A percentile compares a stretch with the other conserved stretches of the same genome.
Conservation (phyloP, 2,329 filamentous ascomycete species). For the Fusarium heterosporum region DNA sequence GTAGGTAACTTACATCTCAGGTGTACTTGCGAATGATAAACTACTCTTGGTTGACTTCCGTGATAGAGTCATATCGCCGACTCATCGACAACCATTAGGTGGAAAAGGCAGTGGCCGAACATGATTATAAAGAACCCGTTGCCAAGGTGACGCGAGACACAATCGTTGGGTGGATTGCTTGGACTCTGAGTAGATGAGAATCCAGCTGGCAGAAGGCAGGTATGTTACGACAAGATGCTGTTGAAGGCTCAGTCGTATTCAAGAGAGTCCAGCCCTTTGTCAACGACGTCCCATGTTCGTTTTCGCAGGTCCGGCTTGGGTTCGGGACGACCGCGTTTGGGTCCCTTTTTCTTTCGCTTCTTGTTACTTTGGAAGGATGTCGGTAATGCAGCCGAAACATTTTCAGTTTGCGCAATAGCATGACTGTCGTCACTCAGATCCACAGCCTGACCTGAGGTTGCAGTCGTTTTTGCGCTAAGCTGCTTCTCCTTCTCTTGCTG, state of each 20-base stretch:
- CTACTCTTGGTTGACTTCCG: background rate
- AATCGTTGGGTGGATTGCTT: background rate
- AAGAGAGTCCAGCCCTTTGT: conserved; percentile 68
- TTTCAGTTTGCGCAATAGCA: conserved; percentile 20
- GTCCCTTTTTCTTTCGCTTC: conserved; percentile 52
- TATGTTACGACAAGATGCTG: background rate
- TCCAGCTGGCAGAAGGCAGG: background rate
- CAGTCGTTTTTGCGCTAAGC: background rate
- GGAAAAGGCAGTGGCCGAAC: background rate
- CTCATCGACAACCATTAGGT: background rate
- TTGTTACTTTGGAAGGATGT: conserved; percentile 41
- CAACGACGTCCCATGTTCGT: conserved; percentile 75
- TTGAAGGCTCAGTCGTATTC: conserved; percentile 63
- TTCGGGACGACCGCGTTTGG: conserved; percentile 55
- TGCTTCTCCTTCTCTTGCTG: conserved; percentile 61
- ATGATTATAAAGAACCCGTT: background rate
- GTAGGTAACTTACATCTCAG: conserved; percentile 24
- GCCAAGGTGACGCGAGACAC: background rate
- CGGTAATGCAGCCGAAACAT: conserved; percentile 13
- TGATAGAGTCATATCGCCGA: background rate
- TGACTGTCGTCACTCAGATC: conserved; percentile 20
- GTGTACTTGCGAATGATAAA: background rate
- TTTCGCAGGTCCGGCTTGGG: conserved; percentile 73
- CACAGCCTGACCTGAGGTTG: conserved; percentile 33
- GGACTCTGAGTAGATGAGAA: background rate